These are phyloP conservation scores for Rubroboletus pulcherrimus DNA, from an alignment of 768 basidiomycete species.

Conservation along the genomic window DNA sequence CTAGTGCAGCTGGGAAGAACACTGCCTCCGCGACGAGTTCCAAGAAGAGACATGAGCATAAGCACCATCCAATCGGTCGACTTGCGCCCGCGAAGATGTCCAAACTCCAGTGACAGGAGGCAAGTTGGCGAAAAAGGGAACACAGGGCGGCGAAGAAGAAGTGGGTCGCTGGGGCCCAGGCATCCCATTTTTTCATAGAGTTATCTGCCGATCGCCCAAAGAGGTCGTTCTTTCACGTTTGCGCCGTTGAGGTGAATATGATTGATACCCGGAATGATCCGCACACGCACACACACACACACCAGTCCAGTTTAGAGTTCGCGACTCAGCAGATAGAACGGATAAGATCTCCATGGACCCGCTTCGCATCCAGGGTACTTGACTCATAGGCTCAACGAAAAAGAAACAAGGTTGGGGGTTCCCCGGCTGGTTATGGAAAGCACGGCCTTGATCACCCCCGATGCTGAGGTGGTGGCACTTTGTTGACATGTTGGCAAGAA, in stretches of 20 bases:
- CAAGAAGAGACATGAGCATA: not conserved
- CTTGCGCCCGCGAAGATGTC: constrained; percentile 2
- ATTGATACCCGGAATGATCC: constrained; percentile 28
- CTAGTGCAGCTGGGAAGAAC: constrained; percentile 2
- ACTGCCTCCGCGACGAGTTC: not conserved
- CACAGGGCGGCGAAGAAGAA: not conserved
- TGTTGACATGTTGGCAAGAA: constrained; percentile 11
- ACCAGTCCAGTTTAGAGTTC: constrained; percentile 11
- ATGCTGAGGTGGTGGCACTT: constrained; percentile 9
- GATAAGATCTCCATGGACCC: constrained; percentile 14
- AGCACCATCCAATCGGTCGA: not conserved
- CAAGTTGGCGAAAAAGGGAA: not conserved
- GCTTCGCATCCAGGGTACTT: constrained; percentile 20
- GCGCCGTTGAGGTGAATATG: constrained; percentile 9
- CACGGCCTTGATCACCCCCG: constrained; percentile 8
- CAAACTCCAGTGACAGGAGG: not conserved
- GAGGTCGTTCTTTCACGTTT: constrained; percentile 12
- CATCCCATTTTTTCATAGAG: not conserved
- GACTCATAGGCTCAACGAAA: constrained; percentile 11
- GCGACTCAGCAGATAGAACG: constrained; percentile 21
- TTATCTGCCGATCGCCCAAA: constrained; percentile 12
- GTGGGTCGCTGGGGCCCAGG: constrained; percentile 3
- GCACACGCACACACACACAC: not conserved
- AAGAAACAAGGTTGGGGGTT: constrained; percentile 19
- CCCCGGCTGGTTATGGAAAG: constrained; percentile 8